Percentiles rank a stretch among this genome's conserved stretches.
Evolutionary conservation across 2,329 filamentous ascomycete genomes (phyloP).

Genomic region (Pezicula rhizophila): DNA sequence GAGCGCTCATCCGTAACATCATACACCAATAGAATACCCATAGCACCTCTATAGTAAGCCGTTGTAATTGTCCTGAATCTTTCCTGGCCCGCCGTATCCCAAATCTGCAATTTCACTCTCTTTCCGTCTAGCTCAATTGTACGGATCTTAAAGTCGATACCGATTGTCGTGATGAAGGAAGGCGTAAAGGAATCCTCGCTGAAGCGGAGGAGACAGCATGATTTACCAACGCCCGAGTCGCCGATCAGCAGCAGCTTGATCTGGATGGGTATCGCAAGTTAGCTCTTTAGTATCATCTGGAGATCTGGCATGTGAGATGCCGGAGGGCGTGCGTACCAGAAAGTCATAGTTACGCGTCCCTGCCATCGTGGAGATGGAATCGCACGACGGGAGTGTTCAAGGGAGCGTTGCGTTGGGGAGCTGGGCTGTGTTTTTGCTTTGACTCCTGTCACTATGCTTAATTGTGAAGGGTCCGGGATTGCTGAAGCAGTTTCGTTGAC

Average conservation of each 20-base stretch:
- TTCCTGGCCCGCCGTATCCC: slow-evolving; percentile 98
- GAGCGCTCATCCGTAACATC: slow-evolving; percentile 99
- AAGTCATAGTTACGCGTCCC: slow-evolving; percentile 99
- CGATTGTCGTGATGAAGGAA: slow-evolving; percentile 99
- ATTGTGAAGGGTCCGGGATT: not conserved
- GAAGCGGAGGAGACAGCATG: slow-evolving; percentile 94
- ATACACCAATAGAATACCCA: slow-evolving; percentile 96
- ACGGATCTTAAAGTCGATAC: slow-evolving; percentile 99
- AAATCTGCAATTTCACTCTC: slow-evolving; percentile 98
- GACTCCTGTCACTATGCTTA: not conserved
- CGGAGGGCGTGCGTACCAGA: slow-evolving; percentile 57
- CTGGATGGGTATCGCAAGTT: slow-evolving; percentile 8
- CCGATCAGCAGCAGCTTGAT: slow-evolving; percentile 99
- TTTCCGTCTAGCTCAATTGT: slow-evolving; percentile 99
- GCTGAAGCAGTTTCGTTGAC: not conserved
- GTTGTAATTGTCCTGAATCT: slow-evolving; percentile 98
- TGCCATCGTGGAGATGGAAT: slow-evolving; percentile 58
- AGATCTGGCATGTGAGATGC: too few species aligned
- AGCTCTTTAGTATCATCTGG: too few species aligned
- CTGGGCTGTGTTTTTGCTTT: not conserved
- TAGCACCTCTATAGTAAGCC: slow-evolving; percentile 95
- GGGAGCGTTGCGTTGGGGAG: not conserved
- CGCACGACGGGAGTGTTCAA: slow-evolving; percentile 1
- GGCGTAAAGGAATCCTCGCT: slow-evolving; percentile 99
- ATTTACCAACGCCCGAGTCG: slow-evolving; percentile 99